Evolutionary conservation across 164 flowering plant genomes (phyloP), one percentile per base, ranked within the genome.

Genomic region (Hamamelis virginiana): DNA sequence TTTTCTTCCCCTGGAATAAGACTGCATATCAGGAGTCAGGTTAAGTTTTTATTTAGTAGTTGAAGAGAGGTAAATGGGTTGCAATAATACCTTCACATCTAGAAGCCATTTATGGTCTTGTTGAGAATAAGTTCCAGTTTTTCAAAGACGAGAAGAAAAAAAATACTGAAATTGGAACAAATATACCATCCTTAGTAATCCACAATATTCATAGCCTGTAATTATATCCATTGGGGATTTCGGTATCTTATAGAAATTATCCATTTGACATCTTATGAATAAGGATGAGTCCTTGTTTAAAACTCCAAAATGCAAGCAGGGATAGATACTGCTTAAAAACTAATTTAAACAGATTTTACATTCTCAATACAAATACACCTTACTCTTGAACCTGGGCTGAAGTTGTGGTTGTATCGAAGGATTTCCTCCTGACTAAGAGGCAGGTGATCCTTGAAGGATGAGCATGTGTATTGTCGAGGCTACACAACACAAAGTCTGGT

Each of bases 401-500:
- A 73, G 68, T 58, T 16, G 72, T 52, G 18, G 64, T 25, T 15
- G 83, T 67, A 2, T 90, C 91, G 67, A 89, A 91, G 44, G 96
- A 89, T 63, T 76, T 82, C 73, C 79, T 87, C 80, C 90, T 83
- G 51, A 89, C 83, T 65, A 88, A 70, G 41, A 87, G 83, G 78
- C 93, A 91, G 16, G 87, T 86, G 65, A 91, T 79, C 70, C 72
- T 89, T 10, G 89, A 81, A 22, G 90, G 87, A 41, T 80, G 81
- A 33, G 88, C 77, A 66, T 79, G 87, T 1, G 86, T 86, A 56
- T 87, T 83, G 23, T 87, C 87, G 15, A 87, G 80, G 50, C 84
- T 83, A 65, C 93, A 87, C 72, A 89, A 46, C 59, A 89, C 87
- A 69, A 91, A 87, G 68, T 91, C 92, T 0, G 96, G 93, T 53